These are phyloP conservation scores for Pugionium cornutum DNA, from an alignment of 345 rosid genomes.

Conservation along the genomic window DNA sequence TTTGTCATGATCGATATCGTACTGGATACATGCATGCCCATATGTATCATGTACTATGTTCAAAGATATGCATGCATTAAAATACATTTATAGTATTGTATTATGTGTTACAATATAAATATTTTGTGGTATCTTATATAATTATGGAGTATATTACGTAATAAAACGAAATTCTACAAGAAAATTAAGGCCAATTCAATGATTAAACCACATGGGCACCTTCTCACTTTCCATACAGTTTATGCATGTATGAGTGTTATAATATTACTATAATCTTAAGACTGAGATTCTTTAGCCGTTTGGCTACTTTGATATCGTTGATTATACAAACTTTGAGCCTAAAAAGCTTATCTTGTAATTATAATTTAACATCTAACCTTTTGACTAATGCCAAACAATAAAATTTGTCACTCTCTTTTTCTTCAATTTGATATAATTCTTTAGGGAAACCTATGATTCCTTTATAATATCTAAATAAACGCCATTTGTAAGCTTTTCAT, in stretches of 20 bases:
- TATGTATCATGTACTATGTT: conserved; percentile 19
- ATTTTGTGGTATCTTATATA: background rate
- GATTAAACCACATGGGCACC: conserved; percentile 36
- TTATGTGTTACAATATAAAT: background rate
- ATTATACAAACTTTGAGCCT: conserved; percentile 24
- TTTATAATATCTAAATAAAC: conserved; percentile 35
- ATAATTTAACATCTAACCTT: conserved; percentile 36
- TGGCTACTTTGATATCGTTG: conserved; percentile 32
- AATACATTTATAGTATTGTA: background rate
- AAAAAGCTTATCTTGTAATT: conserved; percentile 24
- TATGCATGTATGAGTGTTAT: conserved; percentile 24
- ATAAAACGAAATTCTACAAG: conserved; percentile 21
- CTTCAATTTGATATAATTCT: conserved; percentile 35
- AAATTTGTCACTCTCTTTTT: conserved; percentile 38
- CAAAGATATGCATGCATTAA: conserved; percentile 10
- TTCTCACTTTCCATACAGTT: conserved; percentile 28
- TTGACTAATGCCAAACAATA: conserved; percentile 49
- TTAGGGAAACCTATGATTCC: conserved; percentile 23
- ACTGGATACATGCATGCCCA: conserved; percentile 25
- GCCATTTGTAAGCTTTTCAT: conserved; percentile 45
- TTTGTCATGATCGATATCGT: conserved; percentile 16
- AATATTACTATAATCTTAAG: conserved; percentile 23
- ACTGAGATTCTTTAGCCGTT: conserved; percentile 42
- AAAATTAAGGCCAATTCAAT: conserved; percentile 25
- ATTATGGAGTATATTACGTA: conserved; percentile 14